Base-by-base conservation (phyloP, 371 early-diverging fungal genomes). In the Batkoa obscura region DNA sequence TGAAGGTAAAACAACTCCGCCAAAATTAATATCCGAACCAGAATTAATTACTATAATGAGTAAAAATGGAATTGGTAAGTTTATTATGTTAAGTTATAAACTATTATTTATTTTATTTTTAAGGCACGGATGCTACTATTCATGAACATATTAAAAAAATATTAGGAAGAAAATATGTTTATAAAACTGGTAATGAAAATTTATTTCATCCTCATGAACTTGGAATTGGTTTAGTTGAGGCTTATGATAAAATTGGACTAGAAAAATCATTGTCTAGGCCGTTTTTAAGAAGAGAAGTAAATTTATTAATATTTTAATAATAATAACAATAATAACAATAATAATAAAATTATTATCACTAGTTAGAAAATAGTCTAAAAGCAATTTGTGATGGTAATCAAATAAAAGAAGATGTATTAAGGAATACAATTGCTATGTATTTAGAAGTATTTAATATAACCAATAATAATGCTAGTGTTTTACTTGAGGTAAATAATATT, bases 101-200 rank as follows among this genome's bases (percentile, higher is more conserved):
- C 6, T 36, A 2, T n/a, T 36, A 46, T 12, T 36, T 51, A 49
- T 31, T 51, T 10, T 32, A 12, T 36, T 37, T 38, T 32, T 17
- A n/a, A 81, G 82, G 99, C 3, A 99, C 99, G 2, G 99, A 99
- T 68, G 99, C 99, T 0, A 99, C 99, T 0, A 99, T 99, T 48
- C 92, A 91, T 35, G 97, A 99, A 43, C 99, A 99, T 58, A 99
- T 99, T 61, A 88, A 94, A 59, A 98, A 84, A 59, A 87, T 99
- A 31, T 76, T 84, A 2, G 86, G 84, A 4, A 79, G 99, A 43
- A 78, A 86, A 43, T 99, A 99, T 67, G 86, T 80, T 0, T 74
- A 72, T 51, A 87, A 93, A 56, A 71, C 76, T 15, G 67, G 65
- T 1, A 57, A 59, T 2, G 73, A 72, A 36, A 41, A 54, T 41